Evolutionary conservation across 1,139 yeast species (phyloP).

Genomic region (Yamadazyma pseudoaaseri): DNA sequence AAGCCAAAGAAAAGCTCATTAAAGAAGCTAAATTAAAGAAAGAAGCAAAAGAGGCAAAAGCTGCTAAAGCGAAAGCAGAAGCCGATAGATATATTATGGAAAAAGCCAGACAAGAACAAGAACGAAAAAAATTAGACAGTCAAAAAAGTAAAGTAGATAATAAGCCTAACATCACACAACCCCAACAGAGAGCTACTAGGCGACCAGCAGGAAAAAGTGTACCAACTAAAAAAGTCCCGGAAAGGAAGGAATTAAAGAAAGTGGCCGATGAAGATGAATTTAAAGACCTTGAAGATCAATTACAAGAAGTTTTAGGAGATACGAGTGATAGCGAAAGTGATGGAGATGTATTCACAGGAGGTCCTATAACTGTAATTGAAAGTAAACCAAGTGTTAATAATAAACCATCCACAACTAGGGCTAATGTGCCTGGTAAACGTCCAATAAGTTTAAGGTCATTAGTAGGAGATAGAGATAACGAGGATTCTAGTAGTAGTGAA

Average conservation of each 20-base stretch:
- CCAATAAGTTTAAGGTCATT: constrained; percentile 44
- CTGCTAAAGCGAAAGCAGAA: background rate
- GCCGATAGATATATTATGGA: background rate
- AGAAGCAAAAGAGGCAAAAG: no score
- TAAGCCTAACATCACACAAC: no score
- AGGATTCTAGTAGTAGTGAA: constrained; percentile 34
- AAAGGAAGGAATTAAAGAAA: constrained; percentile 1
- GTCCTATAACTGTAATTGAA: constrained; percentile 14
- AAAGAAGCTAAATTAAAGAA: constrained; percentile 2
- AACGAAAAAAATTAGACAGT: background rate
- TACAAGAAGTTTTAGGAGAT: constrained; percentile 41
- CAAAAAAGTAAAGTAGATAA: no score
- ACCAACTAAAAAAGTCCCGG: constrained; percentile 1
- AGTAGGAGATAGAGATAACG: constrained; percentile 28
- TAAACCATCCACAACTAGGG: background rate
- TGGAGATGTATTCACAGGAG: constrained; percentile 12
- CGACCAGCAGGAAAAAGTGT: no score
- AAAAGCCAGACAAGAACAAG: background rate
- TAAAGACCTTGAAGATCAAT: constrained; percentile 44
- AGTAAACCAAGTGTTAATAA: background rate
- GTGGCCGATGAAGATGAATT: constrained; percentile 35
- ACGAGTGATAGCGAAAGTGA: constrained; percentile 9
- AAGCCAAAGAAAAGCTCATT: background rate
- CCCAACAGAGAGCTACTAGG: no score
- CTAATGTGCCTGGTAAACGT: constrained; percentile 14